Percentiles rank a stretch among this genome's conserved stretches.
Evolutionary conservation across 345 rosid genomes (phyloP).

Genomic region (Gossypium turneri): DNA sequence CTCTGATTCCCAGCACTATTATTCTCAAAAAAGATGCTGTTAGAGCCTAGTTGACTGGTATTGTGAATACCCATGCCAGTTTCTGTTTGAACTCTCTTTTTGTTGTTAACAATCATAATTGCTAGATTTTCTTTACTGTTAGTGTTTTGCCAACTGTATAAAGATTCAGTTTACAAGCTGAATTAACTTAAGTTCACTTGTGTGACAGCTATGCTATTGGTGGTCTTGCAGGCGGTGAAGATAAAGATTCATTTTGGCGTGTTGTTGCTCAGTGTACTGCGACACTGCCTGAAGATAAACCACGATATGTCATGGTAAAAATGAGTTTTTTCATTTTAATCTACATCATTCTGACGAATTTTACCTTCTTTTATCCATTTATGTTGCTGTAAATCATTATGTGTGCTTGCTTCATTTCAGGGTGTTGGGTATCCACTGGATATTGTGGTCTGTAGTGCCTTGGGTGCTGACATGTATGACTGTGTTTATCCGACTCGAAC

Average conservation of each 20-base stretch:
- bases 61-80: background rate
- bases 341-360: background rate
- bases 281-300: constrained; percentile 71
- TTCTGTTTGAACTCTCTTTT: background rate
- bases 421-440: constrained; percentile 75
- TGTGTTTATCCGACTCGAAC: constrained; percentile 84
- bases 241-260: constrained; percentile 86
- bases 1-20: background rate
- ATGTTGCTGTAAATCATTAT: background rate
- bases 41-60: background rate
- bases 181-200: constrained; percentile 27
- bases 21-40: background rate
- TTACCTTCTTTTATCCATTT: background rate
- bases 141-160: background rate
- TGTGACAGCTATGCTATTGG: constrained; percentile 82
- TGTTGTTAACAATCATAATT: background rate
- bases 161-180: constrained; percentile 12
- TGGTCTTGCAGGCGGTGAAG: constrained; percentile 90
- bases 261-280: constrained; percentile 85
- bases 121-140: background rate
- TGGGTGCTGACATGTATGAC: constrained; percentile 85
- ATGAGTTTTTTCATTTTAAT: constrained; percentile 7
- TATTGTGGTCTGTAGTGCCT: constrained; percentile 80
- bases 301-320: constrained; percentile 75
- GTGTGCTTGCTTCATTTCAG: constrained; percentile 29